Evolutionary conservation across 129 eudicot species (phyloP).

Genomic region (Flaveria ramosissima): DNA sequence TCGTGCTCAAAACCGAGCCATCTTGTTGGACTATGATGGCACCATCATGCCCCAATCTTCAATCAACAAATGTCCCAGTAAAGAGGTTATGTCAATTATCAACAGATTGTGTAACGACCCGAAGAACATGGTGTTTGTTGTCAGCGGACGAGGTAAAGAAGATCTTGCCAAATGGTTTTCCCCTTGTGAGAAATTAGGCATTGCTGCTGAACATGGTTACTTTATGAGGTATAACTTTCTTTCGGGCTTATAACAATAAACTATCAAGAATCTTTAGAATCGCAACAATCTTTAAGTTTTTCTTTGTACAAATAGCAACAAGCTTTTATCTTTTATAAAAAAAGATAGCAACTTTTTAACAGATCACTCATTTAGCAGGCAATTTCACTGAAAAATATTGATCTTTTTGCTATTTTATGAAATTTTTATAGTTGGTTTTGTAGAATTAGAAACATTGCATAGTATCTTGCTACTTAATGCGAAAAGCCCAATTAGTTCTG

Average conservation of each 20-base stretch:
- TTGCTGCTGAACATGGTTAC: conserved; percentile 70
- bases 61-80: conserved; percentile 40
- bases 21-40: conserved; percentile 62
- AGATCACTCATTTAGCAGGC: neutral
- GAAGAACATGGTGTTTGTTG: conserved; percentile 51
- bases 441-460: neutral
- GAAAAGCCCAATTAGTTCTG: neutral
- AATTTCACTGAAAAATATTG: neutral
- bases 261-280: neutral
- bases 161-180: conserved; percentile 53
- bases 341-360: neutral
- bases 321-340: neutral
- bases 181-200: conserved; percentile 50
- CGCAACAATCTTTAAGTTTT: neutral
- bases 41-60: conserved; percentile 54
- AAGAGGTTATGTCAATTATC: conserved; percentile 43
- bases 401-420: neutral
- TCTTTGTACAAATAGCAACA: neutral
- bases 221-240: conserved; percentile 42
- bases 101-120: conserved; percentile 45
- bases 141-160: conserved; percentile 56
- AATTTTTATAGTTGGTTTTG: neutral
- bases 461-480: neutral
- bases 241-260: neutral
- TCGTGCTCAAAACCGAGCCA: conserved; percentile 44